Evolutionary conservation across 2,329 filamentous ascomycete species (phyloP), one percentile per base, ranked within the genome.

Genomic region (Aspergillus oerlinghausenensis): DNA sequence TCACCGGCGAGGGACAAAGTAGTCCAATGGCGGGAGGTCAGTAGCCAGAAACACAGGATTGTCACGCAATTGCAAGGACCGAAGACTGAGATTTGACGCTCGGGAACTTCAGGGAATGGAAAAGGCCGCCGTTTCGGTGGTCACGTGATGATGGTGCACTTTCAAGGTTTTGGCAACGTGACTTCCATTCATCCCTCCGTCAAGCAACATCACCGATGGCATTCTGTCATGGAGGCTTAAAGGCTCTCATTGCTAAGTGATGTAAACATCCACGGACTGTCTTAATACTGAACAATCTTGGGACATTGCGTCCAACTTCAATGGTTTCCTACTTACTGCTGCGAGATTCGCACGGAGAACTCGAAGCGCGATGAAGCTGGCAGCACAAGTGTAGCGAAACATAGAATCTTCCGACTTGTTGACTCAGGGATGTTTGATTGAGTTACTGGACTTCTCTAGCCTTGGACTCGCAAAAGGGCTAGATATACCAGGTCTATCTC

Each of bases 51-150:
- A 63, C 55, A 63, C 61, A 59, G 55, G 58, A 57, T 65, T 60
- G 60, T 72, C 65, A 67, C 69, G 70, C 68, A 69, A 69, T 66
- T 65, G 65, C 66, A 38, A 69, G 62, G 64, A 70, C 63, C 64
- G 72, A 68, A 74, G 68, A 70, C 66, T 69, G 70, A 70, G 69
- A 68, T 71, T 71, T 69, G 67, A 67, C 59, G 62, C 60, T 75
- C 73, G 73, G 73, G 68, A 75, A 72, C 63, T 75, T 74, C 68
- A 76, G 73, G 73, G 69, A 72, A 73, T 21, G 35, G 28, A 51
- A 26, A 54, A 57, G 38, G 52, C 25, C 52, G 49, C 52, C 52
- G 48, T 23, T 23, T 14, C 11, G 1, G 4, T 4, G 32, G 4
- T 51, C 49, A 51, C 28, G 49, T 51, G 49, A 47, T 8, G 1